Conservation (phyloP, 345 rosid species). For the Gossypium longicalyx region DNA sequence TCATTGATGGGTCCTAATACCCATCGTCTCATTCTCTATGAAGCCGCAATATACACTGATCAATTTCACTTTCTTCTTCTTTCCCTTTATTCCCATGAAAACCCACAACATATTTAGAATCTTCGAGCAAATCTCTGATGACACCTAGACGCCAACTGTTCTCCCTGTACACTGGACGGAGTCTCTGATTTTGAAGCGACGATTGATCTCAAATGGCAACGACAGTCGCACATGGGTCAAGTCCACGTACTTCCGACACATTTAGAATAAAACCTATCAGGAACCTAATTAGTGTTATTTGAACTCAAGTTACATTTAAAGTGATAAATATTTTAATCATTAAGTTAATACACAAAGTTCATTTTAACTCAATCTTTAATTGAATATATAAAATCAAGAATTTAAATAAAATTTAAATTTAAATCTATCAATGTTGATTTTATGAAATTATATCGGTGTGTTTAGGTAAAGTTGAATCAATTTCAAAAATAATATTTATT, state of each 20-base stretch:
- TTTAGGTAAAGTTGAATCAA: too few species aligned
- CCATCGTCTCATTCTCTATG: slow-evolving; percentile 48
- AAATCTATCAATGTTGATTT: too few species aligned
- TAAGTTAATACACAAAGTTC: rapidly evolving
- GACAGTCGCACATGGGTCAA: slow-evolving; percentile 29
- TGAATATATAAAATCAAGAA: too few species aligned
- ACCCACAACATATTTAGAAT: slow-evolving; percentile 37
- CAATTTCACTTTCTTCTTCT: slow-evolving; percentile 21
- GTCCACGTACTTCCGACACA: slow-evolving; percentile 31
- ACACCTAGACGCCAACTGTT: slow-evolving; percentile 40
- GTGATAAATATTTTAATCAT: rapidly evolving
- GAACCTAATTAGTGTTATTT: rapidly evolving
- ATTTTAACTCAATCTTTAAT: too few species aligned
- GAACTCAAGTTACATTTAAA: too few species aligned
- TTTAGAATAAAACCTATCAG: not conserved
- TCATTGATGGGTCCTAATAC: slow-evolving; percentile 27
- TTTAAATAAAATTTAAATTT: too few species aligned
- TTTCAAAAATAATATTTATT: too few species aligned
- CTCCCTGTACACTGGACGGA: slow-evolving; percentile 35
- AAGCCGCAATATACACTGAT: slow-evolving; percentile 33
- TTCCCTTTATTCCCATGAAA: slow-evolving; percentile 11
- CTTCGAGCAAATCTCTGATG: slow-evolving; percentile 21
- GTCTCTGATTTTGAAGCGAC: slow-evolving; percentile 30
- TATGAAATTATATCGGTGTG: too few species aligned
- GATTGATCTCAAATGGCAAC: slow-evolving; percentile 26